Evolutionary conservation across 768 basidiomycete genomes (phyloP), one percentile per base, ranked within the genome.

Genomic region (Mycena galericulata): DNA sequence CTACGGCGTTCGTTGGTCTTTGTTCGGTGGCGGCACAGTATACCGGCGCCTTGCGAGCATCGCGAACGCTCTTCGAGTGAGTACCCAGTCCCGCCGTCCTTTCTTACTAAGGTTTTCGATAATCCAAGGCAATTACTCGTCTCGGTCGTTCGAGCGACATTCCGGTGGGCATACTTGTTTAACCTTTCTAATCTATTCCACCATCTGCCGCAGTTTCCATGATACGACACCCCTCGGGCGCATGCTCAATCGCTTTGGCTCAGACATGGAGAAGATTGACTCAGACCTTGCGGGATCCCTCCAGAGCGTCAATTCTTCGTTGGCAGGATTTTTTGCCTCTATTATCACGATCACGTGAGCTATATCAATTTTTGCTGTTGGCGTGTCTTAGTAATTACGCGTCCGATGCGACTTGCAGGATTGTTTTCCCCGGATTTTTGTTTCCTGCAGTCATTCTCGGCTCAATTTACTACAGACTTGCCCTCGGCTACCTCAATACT

Each of bases 141-240:
- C 10, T 86, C 86, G 0, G 92, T 96, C 7, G 89, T 95, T 26
- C 84, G 89, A 17, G 93, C 94, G 15, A 94, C 94, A 3, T 94
- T 95, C 84, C 85, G 93, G 55, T 93, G 91, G 12, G 51, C 29
- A n/a, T n/a, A n/a, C 38, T 46, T 34, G 9, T 1, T 10, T 26
- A 18, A 24, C 27, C n/a, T 29, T 1, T n/a, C n/a, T 1, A 1
- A 40, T 34, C 4, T 30, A 18, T 22, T 30, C 20, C 4, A 62
- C 20, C 8, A 11, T 10, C 7, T 11, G n/a, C 14, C n/a, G 17
- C 20, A 63, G 62, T 4, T 65, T 65, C 27, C 64, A 65, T 29
- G 70, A 95, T 74, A 89, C 90, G 0, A 95, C 94, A 0, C 94
- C n/a, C n/a, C n/a, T n/a, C n/a, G n/a, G n/a, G n/a, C n/a, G n/a